These are phyloP conservation scores for Luffa aegyptiaca DNA, from an alignment of 306 rosid genomes.

Conservation along the genomic window DNA sequence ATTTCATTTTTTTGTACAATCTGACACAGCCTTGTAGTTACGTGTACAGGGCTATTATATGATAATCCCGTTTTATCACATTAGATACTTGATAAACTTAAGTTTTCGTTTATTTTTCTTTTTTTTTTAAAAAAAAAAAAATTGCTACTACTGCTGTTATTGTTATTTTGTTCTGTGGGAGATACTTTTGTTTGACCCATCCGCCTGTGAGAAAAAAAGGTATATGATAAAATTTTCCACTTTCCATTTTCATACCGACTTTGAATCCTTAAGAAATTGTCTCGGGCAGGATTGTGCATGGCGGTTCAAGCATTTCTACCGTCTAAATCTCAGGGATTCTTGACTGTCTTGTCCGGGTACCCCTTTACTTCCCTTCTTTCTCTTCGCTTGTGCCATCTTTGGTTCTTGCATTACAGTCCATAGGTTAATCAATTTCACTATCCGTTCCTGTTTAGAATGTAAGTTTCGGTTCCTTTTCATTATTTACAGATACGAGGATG, in stretches of 20 bases:
- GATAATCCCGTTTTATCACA: neutral
- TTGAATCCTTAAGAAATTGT: conserved; percentile 14
- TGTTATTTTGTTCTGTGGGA: neutral
- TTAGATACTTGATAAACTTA: neutral
- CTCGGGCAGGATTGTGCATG: conserved; percentile 86
- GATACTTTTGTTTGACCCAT: neutral
- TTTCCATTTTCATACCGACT: neutral
- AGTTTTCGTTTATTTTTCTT: neutral
- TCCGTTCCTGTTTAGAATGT: neutral
- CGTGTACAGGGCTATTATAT: neutral
- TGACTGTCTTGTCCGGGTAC: conserved; percentile 78
- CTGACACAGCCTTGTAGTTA: neutral
- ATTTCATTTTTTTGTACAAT: neutral
- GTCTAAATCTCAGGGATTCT: conserved; percentile 57
- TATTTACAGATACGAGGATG: conserved; percentile 72
- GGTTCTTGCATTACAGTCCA: neutral
- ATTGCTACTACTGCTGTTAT: too few relatives aligned
- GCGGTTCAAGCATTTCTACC: conserved; percentile 77
- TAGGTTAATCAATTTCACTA: neutral
- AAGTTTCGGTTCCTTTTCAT: neutral
- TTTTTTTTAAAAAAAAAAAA: too few relatives aligned
- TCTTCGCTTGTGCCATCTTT: neutral
- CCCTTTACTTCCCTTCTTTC: conserved; percentile 5
- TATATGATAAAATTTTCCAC: neutral
- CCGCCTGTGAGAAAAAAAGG: neutral